Percentiles rank a stretch among this genome's conserved stretches.
These are phyloP conservation scores for Furcasterigmium furcatum DNA, from an alignment of 2,329 filamentous ascomycete genomes.

Conservation along the genomic window DNA sequence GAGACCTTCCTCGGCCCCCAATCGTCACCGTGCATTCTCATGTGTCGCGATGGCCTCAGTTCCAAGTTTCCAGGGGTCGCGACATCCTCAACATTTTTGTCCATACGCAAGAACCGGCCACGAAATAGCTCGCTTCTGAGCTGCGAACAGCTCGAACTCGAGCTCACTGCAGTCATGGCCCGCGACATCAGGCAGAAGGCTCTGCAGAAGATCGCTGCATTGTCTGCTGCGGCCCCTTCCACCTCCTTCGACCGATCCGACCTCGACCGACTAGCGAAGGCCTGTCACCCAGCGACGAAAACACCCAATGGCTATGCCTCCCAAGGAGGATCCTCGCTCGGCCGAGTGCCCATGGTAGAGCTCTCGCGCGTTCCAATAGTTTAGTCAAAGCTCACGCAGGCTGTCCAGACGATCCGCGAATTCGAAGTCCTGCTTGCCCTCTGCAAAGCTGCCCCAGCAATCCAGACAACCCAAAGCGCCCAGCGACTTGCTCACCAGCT, in stretches of 20 bases:
- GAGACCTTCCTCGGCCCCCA: constrained; percentile 7
- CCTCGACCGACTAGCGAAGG: constrained; percentile 58
- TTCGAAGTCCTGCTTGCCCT: constrained; percentile 88
- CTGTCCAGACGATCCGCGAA: constrained; percentile 73
- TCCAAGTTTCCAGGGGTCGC: neutral
- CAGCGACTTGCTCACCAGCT: constrained; percentile 77
- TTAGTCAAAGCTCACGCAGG: neutral
- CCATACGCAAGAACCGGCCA: neutral
- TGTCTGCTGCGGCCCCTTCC: constrained; percentile 53
- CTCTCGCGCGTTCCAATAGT: neutral
- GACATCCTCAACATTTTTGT: no score
- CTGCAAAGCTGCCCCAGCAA: constrained; percentile 80
- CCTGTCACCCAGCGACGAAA: constrained; percentile 46
- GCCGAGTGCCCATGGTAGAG: constrained; percentile 59
- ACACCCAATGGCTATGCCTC: constrained; percentile 44
- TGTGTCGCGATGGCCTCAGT: constrained; percentile 1
- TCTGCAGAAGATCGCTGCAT: constrained; percentile 61
- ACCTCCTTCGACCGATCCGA: constrained; percentile 59
- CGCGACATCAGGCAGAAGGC: constrained; percentile 59
- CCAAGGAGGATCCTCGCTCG: constrained; percentile 37
- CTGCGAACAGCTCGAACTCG: constrained; percentile 1
- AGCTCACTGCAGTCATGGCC: constrained; percentile 32
- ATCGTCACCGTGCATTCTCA: constrained; percentile 12
- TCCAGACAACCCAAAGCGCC: constrained; percentile 69
- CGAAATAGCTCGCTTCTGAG: neutral